phyloP scores from a whole-genome alignment of 805 yeast species.

The Schwanniomyces occidentalis region DNA sequence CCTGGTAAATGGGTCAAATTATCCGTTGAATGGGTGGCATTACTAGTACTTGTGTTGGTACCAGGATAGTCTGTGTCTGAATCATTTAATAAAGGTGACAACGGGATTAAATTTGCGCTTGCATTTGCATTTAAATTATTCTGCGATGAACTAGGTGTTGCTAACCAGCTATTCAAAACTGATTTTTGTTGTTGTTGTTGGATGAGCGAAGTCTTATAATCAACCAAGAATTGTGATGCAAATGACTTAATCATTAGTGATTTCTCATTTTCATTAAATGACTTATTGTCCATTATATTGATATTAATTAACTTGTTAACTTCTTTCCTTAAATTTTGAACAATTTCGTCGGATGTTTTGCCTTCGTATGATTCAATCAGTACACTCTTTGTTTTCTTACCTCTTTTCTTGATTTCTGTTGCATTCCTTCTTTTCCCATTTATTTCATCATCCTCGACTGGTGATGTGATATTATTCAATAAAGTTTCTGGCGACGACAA shows the following conservation, averaged over 20 bases:
- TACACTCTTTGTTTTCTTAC: not conserved
- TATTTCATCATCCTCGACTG: not conserved
- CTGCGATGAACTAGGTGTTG: slow-evolving; percentile 4
- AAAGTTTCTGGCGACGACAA: slow-evolving; percentile 5
- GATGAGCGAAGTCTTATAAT: slow-evolving; percentile 9
- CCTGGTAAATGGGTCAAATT: slow-evolving; percentile 17
- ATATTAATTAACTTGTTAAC: slow-evolving; percentile 7
- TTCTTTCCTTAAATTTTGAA: slow-evolving; percentile 6
- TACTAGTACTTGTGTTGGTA: slow-evolving; percentile 1
- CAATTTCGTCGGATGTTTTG: slow-evolving; percentile 1
- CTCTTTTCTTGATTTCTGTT: not conserved
- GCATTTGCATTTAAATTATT: slow-evolving; percentile 4
- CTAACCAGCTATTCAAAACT: slow-evolving; percentile 11
- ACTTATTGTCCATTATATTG: slow-evolving; percentile 10
- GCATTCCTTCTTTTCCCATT: not conserved
- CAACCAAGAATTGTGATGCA: slow-evolving; percentile 12
- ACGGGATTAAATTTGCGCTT: slow-evolving; percentile 25
- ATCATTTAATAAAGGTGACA: slow-evolving; percentile 31
- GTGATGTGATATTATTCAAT: not conserved
- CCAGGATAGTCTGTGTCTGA: slow-evolving; percentile 19
- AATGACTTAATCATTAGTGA: slow-evolving; percentile 12
- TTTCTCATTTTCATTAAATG: slow-evolving; percentile 11
- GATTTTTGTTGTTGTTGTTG: slow-evolving; percentile 9
- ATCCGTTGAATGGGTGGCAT: slow-evolving; percentile 8
- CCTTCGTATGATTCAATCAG: not conserved